These are phyloP conservation scores for Cucurbita maxima DNA, from an alignment of 306 rosid species.

Conservation along the genomic window DNA sequence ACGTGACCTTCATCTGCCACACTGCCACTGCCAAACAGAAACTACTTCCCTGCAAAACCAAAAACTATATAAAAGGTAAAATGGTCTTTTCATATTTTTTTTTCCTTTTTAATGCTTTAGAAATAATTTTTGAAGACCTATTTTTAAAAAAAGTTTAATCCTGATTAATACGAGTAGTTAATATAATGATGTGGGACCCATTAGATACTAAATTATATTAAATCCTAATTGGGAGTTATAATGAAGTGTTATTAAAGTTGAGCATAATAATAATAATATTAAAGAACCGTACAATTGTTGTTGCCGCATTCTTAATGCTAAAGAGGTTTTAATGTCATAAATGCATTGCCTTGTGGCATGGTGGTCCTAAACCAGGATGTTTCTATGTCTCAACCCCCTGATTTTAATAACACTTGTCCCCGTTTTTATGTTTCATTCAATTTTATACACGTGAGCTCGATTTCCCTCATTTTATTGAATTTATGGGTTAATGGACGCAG, in stretches of 20 bases:
- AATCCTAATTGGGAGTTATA: too few species aligned
- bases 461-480: background rate
- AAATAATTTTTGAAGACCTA: too few species aligned
- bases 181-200: too few species aligned
- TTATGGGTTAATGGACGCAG: too few species aligned
- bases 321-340: background rate
- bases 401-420: background rate
- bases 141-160: too few species aligned
- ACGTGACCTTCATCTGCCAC: constrained; percentile 14
- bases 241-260: background rate
- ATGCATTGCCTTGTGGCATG: background rate
- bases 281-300: background rate
- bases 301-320: background rate
- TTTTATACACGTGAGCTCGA: background rate
- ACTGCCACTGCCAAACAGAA: constrained; percentile 6
- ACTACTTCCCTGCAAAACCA: background rate
- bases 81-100: too few species aligned
- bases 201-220: too few species aligned
- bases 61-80: too few species aligned
- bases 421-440: background rate
- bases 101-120: too few species aligned
- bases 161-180: too few species aligned
- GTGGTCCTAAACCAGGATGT: background rate
- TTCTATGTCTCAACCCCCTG: background rate
- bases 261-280: background rate